Conservation (phyloP, 192 early-diverging fungal genomes). For the Coemansia sp. region DNA sequence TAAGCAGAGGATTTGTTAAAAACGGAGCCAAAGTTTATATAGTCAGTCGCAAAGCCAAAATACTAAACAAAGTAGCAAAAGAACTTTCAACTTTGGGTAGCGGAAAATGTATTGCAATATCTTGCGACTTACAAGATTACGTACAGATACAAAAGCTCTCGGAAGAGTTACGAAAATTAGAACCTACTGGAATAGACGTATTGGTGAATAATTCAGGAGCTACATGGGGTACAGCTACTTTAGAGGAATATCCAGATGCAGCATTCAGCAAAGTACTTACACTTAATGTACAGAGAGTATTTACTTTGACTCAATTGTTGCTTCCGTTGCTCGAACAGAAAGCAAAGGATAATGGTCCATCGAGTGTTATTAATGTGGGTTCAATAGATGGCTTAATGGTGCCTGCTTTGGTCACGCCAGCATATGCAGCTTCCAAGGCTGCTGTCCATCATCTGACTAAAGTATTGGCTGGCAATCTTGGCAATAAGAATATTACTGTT, state of each 20-base stretch:
- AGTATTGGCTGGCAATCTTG: conserved; percentile 66
- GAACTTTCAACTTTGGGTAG: conserved; percentile 68
- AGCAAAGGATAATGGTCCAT: conserved; percentile 56
- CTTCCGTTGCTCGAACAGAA: conserved; percentile 67
- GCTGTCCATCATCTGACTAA: conserved; percentile 75
- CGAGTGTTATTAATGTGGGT: conserved; percentile 88
- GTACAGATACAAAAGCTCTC: conserved; percentile 60
- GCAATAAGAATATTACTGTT: conserved; percentile 58
- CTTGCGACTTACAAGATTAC: conserved; percentile 70
- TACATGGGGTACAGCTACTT: conserved; percentile 25
- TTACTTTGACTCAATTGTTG: conserved; percentile 73
- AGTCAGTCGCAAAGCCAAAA: conserved; percentile 69
- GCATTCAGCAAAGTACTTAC: conserved; percentile 78
- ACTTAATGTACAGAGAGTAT: conserved; percentile 81
- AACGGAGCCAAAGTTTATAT: conserved; percentile 94
- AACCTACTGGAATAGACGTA: conserved; percentile 68
- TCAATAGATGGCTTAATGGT: conserved; percentile 66
- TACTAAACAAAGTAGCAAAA: conserved; percentile 61
- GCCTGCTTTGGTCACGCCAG: conserved; percentile 59
- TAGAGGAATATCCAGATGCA: conserved; percentile 60
- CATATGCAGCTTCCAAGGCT: conserved; percentile 79
- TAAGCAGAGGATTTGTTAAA: conserved; percentile 69
- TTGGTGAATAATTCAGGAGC: conserved; percentile 89
- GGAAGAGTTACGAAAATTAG: conserved; percentile 55
- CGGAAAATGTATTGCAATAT: conserved; percentile 72